Conservation (phyloP, 306 rosid genomes). For the Benincasa hispida region DNA sequence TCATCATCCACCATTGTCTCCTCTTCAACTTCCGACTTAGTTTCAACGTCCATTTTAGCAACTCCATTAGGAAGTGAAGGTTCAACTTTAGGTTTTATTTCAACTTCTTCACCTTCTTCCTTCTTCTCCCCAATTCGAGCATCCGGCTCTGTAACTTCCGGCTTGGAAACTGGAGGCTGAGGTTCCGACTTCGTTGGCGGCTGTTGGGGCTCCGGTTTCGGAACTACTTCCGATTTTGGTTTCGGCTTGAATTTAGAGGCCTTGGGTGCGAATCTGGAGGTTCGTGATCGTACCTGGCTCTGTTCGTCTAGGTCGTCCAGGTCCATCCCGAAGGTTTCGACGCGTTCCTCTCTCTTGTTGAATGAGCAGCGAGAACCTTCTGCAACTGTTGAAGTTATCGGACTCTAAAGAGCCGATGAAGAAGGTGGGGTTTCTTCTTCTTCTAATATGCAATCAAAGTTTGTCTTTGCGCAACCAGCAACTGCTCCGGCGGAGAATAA, state of each 20-base stretch:
- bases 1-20: constrained; percentile 32
- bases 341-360: not conserved
- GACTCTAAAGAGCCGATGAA: not conserved
- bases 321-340: constrained; percentile 41
- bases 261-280: constrained; percentile 52
- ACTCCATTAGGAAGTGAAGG: constrained; percentile 14
- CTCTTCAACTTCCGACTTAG: constrained; percentile 17
- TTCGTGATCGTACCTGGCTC: constrained; percentile 31
- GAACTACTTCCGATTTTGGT: constrained; percentile 8
- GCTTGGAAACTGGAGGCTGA: constrained; percentile 5
- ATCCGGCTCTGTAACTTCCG: constrained; percentile 12
- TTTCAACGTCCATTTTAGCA: constrained; percentile 30
- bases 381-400: not conserved
- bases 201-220: constrained; percentile 11
- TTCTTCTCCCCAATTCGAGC: constrained; percentile 11
- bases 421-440: not conserved
- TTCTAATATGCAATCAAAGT: not conserved
- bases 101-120: constrained; percentile 13
- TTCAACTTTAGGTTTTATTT: constrained; percentile 15
- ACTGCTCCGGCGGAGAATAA: not conserved
- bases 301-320: constrained; percentile 55
- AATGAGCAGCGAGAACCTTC: constrained; percentile 2
- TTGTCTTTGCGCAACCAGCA: not conserved
- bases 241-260: constrained; percentile 44
- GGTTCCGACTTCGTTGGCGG: constrained; percentile 18